Percentiles rank a stretch among this genome's conserved stretches.
These are phyloP conservation scores for Erodium moschatum DNA, from an alignment of 441 rosid species.

Conservation along the genomic window DNA sequence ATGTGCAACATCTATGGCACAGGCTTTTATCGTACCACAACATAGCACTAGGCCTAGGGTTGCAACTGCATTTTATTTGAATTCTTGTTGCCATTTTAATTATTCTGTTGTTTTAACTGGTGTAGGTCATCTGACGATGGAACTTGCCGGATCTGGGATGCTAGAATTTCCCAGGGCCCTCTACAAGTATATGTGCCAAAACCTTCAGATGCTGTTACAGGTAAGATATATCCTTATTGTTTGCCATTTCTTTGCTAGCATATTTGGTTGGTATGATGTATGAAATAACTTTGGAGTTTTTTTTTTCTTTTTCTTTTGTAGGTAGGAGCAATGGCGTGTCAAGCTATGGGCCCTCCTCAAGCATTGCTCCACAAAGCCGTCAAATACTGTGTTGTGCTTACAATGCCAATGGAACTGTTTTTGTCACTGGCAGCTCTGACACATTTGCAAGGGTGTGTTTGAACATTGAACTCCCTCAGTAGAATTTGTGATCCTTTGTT, in stretches of 20 bases:
- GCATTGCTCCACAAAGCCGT: slow-evolving; percentile 50
- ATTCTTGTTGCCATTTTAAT: slow-evolving; percentile 17
- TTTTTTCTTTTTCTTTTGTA: slow-evolving; percentile 24
- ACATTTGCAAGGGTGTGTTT: slow-evolving; percentile 82
- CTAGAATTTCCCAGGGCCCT: slow-evolving; percentile 52
- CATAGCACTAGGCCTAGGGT: slow-evolving; percentile 12
- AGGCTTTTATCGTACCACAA: slow-evolving; percentile 6
- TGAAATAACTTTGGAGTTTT: slow-evolving; percentile 4
- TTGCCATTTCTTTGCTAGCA: slow-evolving; percentile 14
- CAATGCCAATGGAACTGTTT: slow-evolving; percentile 92
- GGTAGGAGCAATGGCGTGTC: slow-evolving; percentile 51
- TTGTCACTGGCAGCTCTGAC: slow-evolving; percentile 99
- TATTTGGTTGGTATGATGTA: neutral
- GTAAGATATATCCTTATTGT: slow-evolving; percentile 31
- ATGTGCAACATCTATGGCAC: slow-evolving; percentile 14
- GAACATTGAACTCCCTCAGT: slow-evolving; percentile 23
- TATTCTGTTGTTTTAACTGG: slow-evolving; percentile 20
- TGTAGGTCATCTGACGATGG: slow-evolving; percentile 98
- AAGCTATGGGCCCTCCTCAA: slow-evolving; percentile 49
- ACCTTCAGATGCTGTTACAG: slow-evolving; percentile 57
- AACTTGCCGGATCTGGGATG: slow-evolving; percentile 99
- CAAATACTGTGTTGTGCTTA: slow-evolving; percentile 92
- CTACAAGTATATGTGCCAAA: slow-evolving; percentile 78
- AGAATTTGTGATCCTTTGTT: slow-evolving; percentile 13
- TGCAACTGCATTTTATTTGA: slow-evolving; percentile 11